Evolutionary conservation across 208 protist species (phyloP), one percentile per base, ranked within the genome.

Genomic region (Crithidia sp.): DNA sequence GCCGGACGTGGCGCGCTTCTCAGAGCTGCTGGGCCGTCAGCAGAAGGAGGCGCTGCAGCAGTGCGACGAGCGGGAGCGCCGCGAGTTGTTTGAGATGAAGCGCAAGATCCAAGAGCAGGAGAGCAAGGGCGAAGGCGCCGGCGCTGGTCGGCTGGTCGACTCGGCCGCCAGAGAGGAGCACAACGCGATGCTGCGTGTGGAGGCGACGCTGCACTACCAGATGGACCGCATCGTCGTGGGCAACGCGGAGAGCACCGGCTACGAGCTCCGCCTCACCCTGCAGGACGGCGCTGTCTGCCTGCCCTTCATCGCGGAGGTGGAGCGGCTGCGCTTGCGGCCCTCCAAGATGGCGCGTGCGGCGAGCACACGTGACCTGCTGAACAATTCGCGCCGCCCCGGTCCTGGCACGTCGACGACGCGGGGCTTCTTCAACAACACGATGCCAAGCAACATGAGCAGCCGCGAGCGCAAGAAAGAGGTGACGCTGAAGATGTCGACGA

Each of bases 51-150:
- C 82, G 43, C 77, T 94, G 72, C 90, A 86, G 50, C 72, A 80
- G 59, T 93, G 86, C 65, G 88, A 95, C 45, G 86, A 95, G 69
- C 79, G 85, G 52, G 90, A 95, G 68, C 83, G 89, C 19, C 81
- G 87, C 19, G 93, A 97, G 58, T 73, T 95, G 5, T 92, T 90
- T 57, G 90, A 94, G 66, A 68, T 96, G 36, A 95, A 97, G 78
- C 81, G 88, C 40, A 84, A 76, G 37, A 49, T 92, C 45, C 93
- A 97, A 71, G 88, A 92, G 59, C 81, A 92, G 76, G 90, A 93
- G 69, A 84, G 77, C 40, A 82, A 79, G 10, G 81, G 78, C 5
- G 88, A 91, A 65, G 43, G 71, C 19, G 60, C 60, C 56, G 70
- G 79, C 49, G 71, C 57, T 41, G 69, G 78, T 56, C 76, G 82